Evolutionary conservation across 2,329 filamentous ascomycete genomes (phyloP).

Genomic region (Phaeoacremonium minimum): DNA sequence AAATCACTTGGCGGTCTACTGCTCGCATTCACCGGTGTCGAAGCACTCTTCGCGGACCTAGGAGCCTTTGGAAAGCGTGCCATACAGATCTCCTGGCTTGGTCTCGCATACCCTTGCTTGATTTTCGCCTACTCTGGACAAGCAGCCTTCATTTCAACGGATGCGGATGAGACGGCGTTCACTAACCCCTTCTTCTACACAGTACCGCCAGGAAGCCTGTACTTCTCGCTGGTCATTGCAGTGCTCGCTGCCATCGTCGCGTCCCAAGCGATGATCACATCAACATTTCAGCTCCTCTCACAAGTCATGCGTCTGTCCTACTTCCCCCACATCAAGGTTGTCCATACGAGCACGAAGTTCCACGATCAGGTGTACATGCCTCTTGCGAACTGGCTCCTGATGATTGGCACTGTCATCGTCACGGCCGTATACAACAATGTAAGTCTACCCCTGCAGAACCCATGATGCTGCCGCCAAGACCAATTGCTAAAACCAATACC

Average conservation of each 20-base stretch:
- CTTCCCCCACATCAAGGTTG: slow-evolving; percentile 70
- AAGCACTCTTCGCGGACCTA: slow-evolving; percentile 73
- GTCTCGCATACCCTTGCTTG: slow-evolving; percentile 62
- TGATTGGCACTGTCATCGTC: slow-evolving; percentile 71
- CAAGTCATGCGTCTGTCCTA: slow-evolving; percentile 70
- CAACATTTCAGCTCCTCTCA: slow-evolving; percentile 63
- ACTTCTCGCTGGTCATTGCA: slow-evolving; percentile 64
- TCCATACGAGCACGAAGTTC: slow-evolving; percentile 66
- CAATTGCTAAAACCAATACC: slow-evolving; percentile 1
- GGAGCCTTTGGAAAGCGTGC: slow-evolving; percentile 69
- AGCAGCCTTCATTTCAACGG: slow-evolving; percentile 63
- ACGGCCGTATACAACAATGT: slow-evolving; percentile 70
- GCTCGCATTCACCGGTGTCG: slow-evolving; percentile 73
- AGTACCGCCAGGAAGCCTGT: slow-evolving; percentile 63
- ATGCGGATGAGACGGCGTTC: slow-evolving; percentile 52
- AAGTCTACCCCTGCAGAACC: slow-evolving; percentile 17
- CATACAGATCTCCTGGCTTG: slow-evolving; percentile 70
- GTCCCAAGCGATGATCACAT: slow-evolving; percentile 75
- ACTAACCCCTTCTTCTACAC: slow-evolving; percentile 72
- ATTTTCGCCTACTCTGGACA: slow-evolving; percentile 67
- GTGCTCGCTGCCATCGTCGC: slow-evolving; percentile 70
- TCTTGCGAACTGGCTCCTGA: slow-evolving; percentile 70
- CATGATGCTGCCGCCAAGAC: too few relatives aligned
- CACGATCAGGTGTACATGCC: slow-evolving; percentile 76
- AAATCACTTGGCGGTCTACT: slow-evolving; percentile 65